phyloP scores from a whole-genome alignment of 441 rosid species.

The Aquilaria agallochum region DNA sequence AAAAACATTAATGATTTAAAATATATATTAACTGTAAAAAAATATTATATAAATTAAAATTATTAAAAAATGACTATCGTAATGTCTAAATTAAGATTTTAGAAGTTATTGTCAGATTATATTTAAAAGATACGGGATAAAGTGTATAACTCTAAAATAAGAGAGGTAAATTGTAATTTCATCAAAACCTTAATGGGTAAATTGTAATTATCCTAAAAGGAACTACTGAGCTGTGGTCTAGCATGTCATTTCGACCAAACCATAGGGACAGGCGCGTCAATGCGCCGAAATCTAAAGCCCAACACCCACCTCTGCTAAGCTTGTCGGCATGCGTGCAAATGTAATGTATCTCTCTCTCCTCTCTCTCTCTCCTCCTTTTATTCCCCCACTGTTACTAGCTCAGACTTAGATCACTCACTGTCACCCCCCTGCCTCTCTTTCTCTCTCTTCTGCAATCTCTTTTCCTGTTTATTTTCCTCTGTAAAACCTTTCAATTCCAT shows the following conservation, averaged over 20 bases:
- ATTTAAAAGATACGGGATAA: too few species aligned
- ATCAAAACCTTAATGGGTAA: too few species aligned
- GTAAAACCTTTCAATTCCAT: neutral
- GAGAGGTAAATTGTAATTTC: too few species aligned
- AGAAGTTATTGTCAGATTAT: too few species aligned
- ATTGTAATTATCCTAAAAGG: too few species aligned
- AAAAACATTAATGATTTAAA: too few species aligned
- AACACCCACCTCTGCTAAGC: constrained; percentile 20
- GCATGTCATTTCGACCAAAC: constrained; percentile 36
- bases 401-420: constrained; percentile 33
- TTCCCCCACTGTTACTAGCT: constrained; percentile 22
- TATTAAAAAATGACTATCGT: too few species aligned
- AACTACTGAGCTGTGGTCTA: constrained; percentile 2
- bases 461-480: neutral
- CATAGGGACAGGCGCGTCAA: constrained; percentile 48
- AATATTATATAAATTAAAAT: too few species aligned
- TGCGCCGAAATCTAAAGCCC: constrained; percentile 22
- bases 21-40: too few species aligned
- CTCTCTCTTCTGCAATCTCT: constrained; percentile 6
- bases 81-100: too few species aligned
- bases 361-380: neutral
- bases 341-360: constrained; percentile 26
- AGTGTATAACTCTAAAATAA: too few species aligned
- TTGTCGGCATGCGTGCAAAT: constrained; percentile 87
- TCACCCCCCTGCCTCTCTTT: constrained; percentile 13